Percentiles rank a stretch among this genome's conserved stretches.
Conservation (phyloP, 169 alveolate species). For the Plasmodium gonderi region DNA sequence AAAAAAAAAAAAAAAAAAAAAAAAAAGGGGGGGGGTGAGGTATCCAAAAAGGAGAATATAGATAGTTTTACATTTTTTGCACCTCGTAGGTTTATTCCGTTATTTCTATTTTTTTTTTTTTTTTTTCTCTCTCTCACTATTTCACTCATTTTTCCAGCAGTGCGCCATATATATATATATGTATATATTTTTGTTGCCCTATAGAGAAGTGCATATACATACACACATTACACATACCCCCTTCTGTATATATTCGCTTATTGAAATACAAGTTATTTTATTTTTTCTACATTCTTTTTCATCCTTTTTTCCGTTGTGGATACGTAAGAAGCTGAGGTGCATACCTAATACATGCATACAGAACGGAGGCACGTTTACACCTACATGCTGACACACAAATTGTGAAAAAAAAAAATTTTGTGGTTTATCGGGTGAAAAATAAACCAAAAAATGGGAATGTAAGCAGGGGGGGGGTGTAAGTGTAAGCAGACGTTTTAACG, state of each 20-base stretch:
- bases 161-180: not conserved
- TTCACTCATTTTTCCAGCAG: not conserved
- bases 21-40: too few relatives aligned
- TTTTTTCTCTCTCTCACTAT: not conserved
- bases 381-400: not conserved
- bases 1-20: too few relatives aligned
- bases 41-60: too few relatives aligned
- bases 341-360: not conserved
- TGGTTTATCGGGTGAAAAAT: not conserved
- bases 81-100: too few relatives aligned
- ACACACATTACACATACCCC: not conserved
- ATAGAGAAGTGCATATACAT: not conserved
- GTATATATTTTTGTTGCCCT: too few relatives aligned
- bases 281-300: not conserved
- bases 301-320: not conserved
- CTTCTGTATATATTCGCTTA: not conserved
- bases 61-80: too few relatives aligned
- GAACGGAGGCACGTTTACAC: not conserved
- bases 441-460: not conserved
- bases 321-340: not conserved
- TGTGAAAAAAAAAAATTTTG: not conserved
- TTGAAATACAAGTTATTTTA: not conserved
- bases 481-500: too few relatives aligned
- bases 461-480: not conserved
- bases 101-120: too few relatives aligned